phyloP scores from a whole-genome alignment of 805 yeast species.

The Starmerella stellata region DNA sequence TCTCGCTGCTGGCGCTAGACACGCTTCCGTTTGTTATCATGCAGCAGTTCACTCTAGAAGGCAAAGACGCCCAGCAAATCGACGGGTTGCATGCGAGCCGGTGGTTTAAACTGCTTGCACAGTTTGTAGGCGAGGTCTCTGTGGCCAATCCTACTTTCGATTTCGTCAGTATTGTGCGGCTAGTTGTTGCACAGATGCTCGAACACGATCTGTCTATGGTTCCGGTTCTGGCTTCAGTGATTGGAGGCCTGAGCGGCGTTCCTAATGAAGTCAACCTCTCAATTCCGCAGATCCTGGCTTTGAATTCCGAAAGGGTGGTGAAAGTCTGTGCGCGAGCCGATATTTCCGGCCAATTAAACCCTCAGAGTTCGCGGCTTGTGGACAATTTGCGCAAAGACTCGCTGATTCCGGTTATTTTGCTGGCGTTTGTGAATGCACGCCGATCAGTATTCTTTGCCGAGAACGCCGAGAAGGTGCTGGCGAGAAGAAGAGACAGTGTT shows the following conservation, averaged over 20 bases:
- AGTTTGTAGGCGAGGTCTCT: constrained; percentile 13
- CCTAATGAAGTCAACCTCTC: constrained; percentile 8
- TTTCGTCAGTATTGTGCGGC: constrained; percentile 5
- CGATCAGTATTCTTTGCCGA: neutral
- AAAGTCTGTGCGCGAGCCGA: constrained; percentile 1
- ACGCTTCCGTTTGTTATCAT: constrained; percentile 11
- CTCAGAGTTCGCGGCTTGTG: constrained; percentile 4
- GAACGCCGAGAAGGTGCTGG: constrained; percentile 8
- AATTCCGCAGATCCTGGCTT: constrained; percentile 6
- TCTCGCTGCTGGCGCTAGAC: constrained; percentile 12
- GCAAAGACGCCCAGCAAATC: constrained; percentile 8
- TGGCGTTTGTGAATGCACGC: constrained; percentile 7
- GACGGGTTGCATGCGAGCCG: constrained; percentile 10
- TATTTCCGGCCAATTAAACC: constrained; percentile 8
- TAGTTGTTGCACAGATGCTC: constrained; percentile 9
- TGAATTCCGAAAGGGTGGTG: constrained; percentile 4
- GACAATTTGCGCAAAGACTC: constrained; percentile 1
- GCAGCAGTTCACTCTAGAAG: constrained; percentile 12
- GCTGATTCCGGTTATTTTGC: neutral
- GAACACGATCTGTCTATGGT: constrained; percentile 5
- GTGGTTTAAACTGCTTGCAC: constrained; percentile 13
- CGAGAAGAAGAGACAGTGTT: constrained; percentile 4
- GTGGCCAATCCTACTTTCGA: constrained; percentile 7
- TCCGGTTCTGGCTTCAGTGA: constrained; percentile 7
- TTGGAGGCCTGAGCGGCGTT: constrained; percentile 8